Evolutionary conservation across 176 grass and related monocot species (phyloP).

Genomic region (Musa itinerans): DNA sequence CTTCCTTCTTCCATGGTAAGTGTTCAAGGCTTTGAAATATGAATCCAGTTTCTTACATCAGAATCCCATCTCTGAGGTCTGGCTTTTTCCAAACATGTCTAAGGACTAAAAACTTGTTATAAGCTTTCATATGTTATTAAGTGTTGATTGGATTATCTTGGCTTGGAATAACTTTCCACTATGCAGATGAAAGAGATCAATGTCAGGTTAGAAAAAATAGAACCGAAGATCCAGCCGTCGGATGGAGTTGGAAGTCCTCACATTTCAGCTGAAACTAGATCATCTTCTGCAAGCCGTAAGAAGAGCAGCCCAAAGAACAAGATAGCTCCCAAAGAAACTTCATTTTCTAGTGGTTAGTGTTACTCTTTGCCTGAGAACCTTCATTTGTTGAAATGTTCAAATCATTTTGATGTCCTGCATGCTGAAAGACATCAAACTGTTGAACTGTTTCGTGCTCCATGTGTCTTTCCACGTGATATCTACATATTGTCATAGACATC

Average conservation of each 20-base stretch:
- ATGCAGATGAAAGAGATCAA: slow-evolving; percentile 94
- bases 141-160: slow-evolving; percentile 1
- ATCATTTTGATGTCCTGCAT: neutral
- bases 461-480: too few relatives aligned
- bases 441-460: too few relatives aligned
- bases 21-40: neutral
- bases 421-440: neutral
- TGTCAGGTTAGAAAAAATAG: slow-evolving; percentile 73
- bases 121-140: neutral
- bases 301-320: slow-evolving; percentile 77
- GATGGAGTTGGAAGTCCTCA: slow-evolving; percentile 35
- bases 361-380: neutral
- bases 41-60: neutral
- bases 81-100: neutral
- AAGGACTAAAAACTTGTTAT: neutral
- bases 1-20: slow-evolving; percentile 80
- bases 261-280: slow-evolving; percentile 46
- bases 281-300: slow-evolving; percentile 65
- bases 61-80: neutral
- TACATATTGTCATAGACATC: too few relatives aligned
- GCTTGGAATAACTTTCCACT: neutral
- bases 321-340: slow-evolving; percentile 48
- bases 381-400: neutral
- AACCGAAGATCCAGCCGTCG: slow-evolving; percentile 67
- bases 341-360: slow-evolving; percentile 57